phyloP scores from a whole-genome alignment of 2,329 filamentous ascomycete species.

The Penicillium verrucosum region DNA sequence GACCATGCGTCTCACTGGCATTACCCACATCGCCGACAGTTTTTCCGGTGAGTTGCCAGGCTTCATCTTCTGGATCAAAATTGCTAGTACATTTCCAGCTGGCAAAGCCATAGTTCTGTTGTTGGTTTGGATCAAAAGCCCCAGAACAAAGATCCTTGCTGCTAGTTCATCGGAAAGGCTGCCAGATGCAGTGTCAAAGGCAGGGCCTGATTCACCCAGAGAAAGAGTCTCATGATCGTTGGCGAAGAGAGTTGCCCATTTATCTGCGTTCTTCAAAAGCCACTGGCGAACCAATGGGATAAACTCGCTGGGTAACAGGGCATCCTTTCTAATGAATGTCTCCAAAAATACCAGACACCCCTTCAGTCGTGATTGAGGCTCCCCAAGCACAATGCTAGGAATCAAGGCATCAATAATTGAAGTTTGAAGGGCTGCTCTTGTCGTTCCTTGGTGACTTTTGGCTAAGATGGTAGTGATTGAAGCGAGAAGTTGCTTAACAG shows the following conservation, averaged over 20 bases:
- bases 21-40: conserved; percentile 35
- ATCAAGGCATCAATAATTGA: conserved; percentile 29
- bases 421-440: conserved; percentile 19
- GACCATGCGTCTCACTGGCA: conserved; percentile 36
- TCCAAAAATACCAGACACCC: conserved; percentile 38
- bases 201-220: conserved; percentile 22
- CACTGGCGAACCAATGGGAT: conserved; percentile 31
- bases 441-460: conserved; percentile 26
- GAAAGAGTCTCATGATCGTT: conserved; percentile 33
- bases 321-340: conserved; percentile 38
- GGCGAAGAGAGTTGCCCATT: conserved; percentile 34
- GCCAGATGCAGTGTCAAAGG: conserved; percentile 3
- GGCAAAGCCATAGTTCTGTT: conserved; percentile 30
- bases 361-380: conserved; percentile 40
- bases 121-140: conserved; percentile 32
- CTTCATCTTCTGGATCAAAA: conserved; percentile 32
- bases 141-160: conserved; percentile 32
- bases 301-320: conserved; percentile 31
- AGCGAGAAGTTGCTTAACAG: conserved; percentile 44
- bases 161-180: conserved; percentile 21
- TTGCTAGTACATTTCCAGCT: conserved; percentile 28
- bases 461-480: conserved; percentile 38
- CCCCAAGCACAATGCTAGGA: conserved; percentile 39
- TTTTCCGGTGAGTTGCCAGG: conserved; percentile 6
- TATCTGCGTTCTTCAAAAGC: conserved; percentile 31